Conservation (phyloP, 2,329 filamentous ascomycete genomes). For the Zopfia rhizophila region DNA sequence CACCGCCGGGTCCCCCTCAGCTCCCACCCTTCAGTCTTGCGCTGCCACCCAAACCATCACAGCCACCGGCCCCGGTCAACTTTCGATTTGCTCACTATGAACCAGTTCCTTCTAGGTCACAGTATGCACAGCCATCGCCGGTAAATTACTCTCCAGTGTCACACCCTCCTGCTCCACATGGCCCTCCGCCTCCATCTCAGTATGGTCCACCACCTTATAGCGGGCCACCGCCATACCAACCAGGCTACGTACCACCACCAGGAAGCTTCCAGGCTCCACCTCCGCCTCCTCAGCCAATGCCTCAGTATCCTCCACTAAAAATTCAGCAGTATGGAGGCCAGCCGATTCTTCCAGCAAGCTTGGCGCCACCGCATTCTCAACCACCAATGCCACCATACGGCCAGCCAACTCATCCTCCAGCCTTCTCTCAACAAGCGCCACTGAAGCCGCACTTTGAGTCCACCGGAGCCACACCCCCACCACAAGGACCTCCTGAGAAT, state of each 20-base stretch:
- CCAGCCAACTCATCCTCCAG: slow-evolving; percentile 19
- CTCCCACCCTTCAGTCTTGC: slow-evolving; percentile 24
- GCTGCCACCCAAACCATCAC: slow-evolving; percentile 44
- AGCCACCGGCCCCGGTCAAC: slow-evolving; percentile 38
- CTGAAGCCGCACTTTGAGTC: slow-evolving; percentile 20
- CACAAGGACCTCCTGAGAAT: slow-evolving; percentile 18
- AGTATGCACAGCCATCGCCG: slow-evolving; percentile 35
- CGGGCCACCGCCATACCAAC: slow-evolving; percentile 32
- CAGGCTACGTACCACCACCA: slow-evolving; percentile 43
- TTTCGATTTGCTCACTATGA: slow-evolving; percentile 51
- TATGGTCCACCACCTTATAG: slow-evolving; percentile 61
- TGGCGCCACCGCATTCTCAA: slow-evolving; percentile 38
- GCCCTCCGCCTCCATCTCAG: slow-evolving; percentile 26
- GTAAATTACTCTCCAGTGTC: slow-evolving; percentile 31
- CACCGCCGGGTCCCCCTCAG: slow-evolving; percentile 29
- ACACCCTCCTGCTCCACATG: slow-evolving; percentile 18
- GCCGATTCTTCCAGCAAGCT: slow-evolving; percentile 51
- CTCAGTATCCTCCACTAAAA: slow-evolving; percentile 45
- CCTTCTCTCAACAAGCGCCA: slow-evolving; percentile 25
- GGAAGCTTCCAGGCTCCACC: slow-evolving; percentile 47
- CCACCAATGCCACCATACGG: slow-evolving; percentile 20
- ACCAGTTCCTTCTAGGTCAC: slow-evolving; percentile 36
- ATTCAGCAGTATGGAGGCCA: slow-evolving; percentile 53
- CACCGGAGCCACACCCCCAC: slow-evolving; percentile 34
- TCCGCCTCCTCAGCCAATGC: slow-evolving; percentile 32